Percentiles rank a stretch among this genome's conserved stretches.
phyloP scores from a whole-genome alignment of 768 basidiomycete species.

The Cyclocybe aegerita region DNA sequence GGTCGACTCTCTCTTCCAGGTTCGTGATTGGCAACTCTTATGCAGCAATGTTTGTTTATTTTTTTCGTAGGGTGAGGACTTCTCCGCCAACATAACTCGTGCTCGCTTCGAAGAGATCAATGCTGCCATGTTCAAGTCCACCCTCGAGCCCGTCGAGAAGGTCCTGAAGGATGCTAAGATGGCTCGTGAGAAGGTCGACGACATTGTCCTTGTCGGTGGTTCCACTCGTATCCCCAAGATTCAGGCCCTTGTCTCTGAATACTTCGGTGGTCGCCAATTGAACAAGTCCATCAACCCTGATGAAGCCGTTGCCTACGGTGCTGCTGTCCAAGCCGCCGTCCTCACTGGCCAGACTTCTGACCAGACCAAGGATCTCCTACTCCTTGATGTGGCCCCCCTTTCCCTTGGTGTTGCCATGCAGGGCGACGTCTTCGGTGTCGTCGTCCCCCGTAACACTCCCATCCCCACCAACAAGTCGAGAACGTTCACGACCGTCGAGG shows the following conservation, averaged over 20 bases:
- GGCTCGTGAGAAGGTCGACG: conserved; percentile 94
- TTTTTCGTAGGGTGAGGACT: conserved; percentile 80
- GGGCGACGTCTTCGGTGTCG: conserved; percentile 99
- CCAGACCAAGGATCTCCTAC: conserved; percentile 96
- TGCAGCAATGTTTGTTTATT: neutral
- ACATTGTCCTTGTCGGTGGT: conserved; percentile 99
- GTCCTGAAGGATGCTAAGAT: conserved; percentile 99
- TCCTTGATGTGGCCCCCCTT: conserved; percentile 97
- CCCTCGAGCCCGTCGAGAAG: conserved; percentile 97
- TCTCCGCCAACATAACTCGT: conserved; percentile 98
- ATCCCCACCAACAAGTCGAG: conserved; percentile 99
- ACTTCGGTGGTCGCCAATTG: conserved; percentile 95
- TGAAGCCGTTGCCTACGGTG: conserved; percentile 99
- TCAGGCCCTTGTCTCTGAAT: conserved; percentile 96
- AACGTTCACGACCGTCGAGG: conserved; percentile 99
- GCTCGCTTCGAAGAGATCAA: conserved; percentile 99
- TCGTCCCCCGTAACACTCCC: conserved; percentile 98
- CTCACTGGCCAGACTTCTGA: conserved; percentile 98
- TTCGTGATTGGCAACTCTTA: conserved; percentile 28
- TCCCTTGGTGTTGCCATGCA: conserved; percentile 99
- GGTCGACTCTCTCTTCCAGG: conserved; percentile 97
- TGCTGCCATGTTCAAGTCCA: conserved; percentile 91
- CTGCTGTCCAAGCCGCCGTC: conserved; percentile 98
- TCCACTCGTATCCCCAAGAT: conserved; percentile 99
- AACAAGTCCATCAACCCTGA: conserved; percentile 99